Evolutionary conservation across 1,284 basidiomycete species (phyloP), one percentile per base, ranked within the genome.

Genomic region (Irpex rosettiformis): DNA sequence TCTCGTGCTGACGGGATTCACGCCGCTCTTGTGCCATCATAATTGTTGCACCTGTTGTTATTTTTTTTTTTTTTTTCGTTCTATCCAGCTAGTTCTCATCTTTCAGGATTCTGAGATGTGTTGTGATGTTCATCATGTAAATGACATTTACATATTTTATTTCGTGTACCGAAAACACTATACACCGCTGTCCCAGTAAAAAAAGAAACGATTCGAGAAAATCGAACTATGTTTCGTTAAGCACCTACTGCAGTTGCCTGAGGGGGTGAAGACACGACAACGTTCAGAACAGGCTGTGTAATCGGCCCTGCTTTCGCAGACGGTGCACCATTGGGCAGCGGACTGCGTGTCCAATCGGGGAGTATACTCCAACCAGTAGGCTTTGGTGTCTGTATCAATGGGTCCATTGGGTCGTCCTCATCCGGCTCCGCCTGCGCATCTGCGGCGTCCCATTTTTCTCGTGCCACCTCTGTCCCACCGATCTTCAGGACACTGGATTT

Each of bases 381-480:
- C 16, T 43, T 52, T 11, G 57, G 57, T n/a, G 43, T 43, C 33
- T 68, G 72, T 11, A 65, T 66, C 25, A 75, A 69, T 25, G 75
- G 75, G 24, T 76, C 74, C 48, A 75, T 64, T 16, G 58, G 58
- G 42, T 65, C 66, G 21, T 73, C 75, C 1, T 69, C 66, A 16
- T 76, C 69, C 13, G 74, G 63, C 29, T 69, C 70, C 13, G 74
- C 62, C 33, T 65, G 62, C 16, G 70, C 69, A 42, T 81, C 82
- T n/a, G 78, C 80, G 69, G 91, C 88, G 63, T 94, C 92, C 88
- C 90, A 96, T 63, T 84, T 85, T 70, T 96, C 94, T 52, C 93
- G 79, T 40, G 85, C 68, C 10, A 96, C 80, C 68, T 96, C 94
- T 3, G 80, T 81, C 1, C 91, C 93, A 1, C 91, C 89, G 0